A percentile compares a stretch with the other conserved stretches of the same genome.
phyloP scores from a whole-genome alignment of 257 asterid genomes.

The Mitragyna speciosa region DNA sequence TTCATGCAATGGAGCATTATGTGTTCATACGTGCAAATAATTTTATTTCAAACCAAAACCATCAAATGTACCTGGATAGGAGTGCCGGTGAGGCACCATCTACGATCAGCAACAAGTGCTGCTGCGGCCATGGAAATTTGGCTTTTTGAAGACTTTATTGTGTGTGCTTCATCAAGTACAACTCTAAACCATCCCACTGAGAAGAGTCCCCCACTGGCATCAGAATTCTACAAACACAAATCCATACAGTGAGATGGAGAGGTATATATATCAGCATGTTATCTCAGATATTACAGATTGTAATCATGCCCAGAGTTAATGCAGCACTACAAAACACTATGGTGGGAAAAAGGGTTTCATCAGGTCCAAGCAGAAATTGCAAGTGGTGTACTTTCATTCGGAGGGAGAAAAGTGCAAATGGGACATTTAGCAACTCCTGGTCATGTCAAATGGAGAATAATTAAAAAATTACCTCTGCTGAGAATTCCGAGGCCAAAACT shows the following conservation, averaged over 20 bases:
- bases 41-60: slow-evolving; percentile 1
- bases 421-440: slow-evolving; percentile 10
- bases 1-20: neutral
- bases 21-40: neutral
- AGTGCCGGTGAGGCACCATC: slow-evolving; percentile 99
- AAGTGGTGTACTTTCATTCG: neutral
- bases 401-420: neutral
- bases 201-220: slow-evolving; percentile 72
- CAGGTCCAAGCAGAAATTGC: neutral
- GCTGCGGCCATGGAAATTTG: slow-evolving; percentile 88
- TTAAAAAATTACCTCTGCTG: slow-evolving; percentile 60
- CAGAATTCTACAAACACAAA: slow-evolving; percentile 56
- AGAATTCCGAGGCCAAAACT: slow-evolving; percentile 83
- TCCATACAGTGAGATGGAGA: neutral
- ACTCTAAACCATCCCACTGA: slow-evolving; percentile 91
- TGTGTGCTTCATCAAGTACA: slow-evolving; percentile 95
- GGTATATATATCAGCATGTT: no score
- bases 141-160: slow-evolving; percentile 94
- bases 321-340: neutral
- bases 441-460: slow-evolving; percentile 15
- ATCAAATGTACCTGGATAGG: slow-evolving; percentile 77
- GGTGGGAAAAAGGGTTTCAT: neutral
- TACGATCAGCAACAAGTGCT: slow-evolving; percentile 77
- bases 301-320: neutral
- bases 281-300: no score